Conservation (phyloP, 345 rosid genomes). For the Capsella bursapastoris region DNA sequence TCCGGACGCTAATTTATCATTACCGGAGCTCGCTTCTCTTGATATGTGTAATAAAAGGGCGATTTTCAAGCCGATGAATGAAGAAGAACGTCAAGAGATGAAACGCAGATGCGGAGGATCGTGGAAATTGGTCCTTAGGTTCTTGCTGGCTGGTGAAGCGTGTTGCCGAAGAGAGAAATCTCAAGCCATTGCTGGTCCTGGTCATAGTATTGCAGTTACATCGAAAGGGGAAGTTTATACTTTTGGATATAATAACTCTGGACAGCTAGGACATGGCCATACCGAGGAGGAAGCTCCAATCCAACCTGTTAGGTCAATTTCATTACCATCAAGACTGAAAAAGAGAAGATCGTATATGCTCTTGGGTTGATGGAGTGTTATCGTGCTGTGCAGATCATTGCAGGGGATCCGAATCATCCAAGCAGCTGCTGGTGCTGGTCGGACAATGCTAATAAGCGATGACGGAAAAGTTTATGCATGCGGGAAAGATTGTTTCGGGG, state of each 20-base stretch:
- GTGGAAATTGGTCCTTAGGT: conserved; percentile 92
- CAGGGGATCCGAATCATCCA: conserved; percentile 94
- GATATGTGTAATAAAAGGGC: conserved; percentile 93
- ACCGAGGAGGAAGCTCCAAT: conserved; percentile 85
- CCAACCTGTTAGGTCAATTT: conserved; percentile 74
- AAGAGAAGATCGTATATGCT: not conserved
- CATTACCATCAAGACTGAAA: conserved; percentile 21
- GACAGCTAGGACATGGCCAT: conserved; percentile 91
- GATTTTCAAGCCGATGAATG: conserved; percentile 83
- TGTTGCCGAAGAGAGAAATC: conserved; percentile 96
- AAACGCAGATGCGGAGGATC: conserved; percentile 92
- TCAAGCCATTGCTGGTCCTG: conserved; percentile 96
- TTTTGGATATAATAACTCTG: conserved; percentile 86
- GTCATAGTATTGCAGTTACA: conserved; percentile 92
- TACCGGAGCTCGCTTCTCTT: conserved; percentile 93
- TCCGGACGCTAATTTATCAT: conserved; percentile 74
- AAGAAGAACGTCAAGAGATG: conserved; percentile 67
- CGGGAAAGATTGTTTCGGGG: conserved; percentile 91
- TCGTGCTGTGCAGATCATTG: conserved; percentile 78
- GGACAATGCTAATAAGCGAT: conserved; percentile 96
- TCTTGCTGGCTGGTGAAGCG: conserved; percentile 90
- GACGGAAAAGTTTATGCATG: conserved; percentile 82
- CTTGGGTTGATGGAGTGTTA: conserved; percentile 12
- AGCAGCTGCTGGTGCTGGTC: conserved; percentile 94
- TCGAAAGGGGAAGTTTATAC: conserved; percentile 75